Base-by-base conservation (phyloP, 202 grass and related monocot genomes). In the Setaria italica region DNA sequence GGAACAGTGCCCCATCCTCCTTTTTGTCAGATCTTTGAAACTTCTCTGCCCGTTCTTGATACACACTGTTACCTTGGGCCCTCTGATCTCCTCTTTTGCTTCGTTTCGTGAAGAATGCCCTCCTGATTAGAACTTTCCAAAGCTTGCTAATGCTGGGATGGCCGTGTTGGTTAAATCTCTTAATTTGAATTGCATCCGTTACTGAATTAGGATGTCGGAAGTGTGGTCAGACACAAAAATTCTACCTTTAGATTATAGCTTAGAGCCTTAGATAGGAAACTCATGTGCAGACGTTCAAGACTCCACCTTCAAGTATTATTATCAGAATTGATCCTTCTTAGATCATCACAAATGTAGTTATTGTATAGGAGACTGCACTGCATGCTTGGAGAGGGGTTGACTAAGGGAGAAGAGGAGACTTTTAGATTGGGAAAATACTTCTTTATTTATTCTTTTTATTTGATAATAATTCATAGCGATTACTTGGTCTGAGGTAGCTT, bases 121-220 rank as follows among this genome's bases (percentile, higher is more conserved):
- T 80, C 70, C 5, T 30, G 74, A 47, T 73, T 39, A 69, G 12
- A 75, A 32, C 19, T 34, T 47, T 56, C 54, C 54, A 56, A 39
- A 37, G 39, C 19, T 56, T 84, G 21, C 41, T 78, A 72, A 8
- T 74, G 72, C 33, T 55, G 49, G 59, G 25, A 57, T 48, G 53
- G 21, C 42, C 71, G 1, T 73, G 58, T 55, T 46, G 47, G 33
- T 55, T 75, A 15, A 43, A 60, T 49, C 57, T 34, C 41, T 69
- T 68, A 8, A 29, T 85, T 76, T 15, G 58, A 25, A 25, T 25
- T 25, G 25, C 25, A 45, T 77, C 15, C 6, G 11, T 35, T 35
- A 56, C 32, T 62, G 19, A 41, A 73, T 63, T 73, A 42, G 35
- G 8, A 20, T 51, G 48, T 11, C 25, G 37, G 19, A 54, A 76